Conservation (phyloP, 2,329 filamentous ascomycete genomes). For the Venturia carpophila region DNA sequence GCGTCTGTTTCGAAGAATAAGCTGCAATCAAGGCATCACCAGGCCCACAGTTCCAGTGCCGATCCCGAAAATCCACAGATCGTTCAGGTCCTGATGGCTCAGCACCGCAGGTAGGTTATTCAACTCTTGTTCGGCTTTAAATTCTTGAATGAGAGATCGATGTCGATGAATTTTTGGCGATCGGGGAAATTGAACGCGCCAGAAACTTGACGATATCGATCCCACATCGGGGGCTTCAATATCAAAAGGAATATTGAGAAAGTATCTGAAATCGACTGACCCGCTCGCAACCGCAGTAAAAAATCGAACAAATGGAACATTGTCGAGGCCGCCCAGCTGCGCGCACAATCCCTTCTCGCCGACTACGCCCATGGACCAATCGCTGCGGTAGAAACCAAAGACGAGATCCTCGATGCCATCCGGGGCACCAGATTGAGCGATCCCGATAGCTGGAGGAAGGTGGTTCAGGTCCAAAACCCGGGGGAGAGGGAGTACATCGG, state of each 20-base stretch:
- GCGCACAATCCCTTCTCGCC: conserved; percentile 55
- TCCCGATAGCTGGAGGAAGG: conserved; percentile 71
- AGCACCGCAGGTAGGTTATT: conserved; percentile 41
- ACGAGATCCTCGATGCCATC: conserved; percentile 71
- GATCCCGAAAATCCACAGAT: conserved; percentile 39
- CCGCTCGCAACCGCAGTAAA: conserved; percentile 53
- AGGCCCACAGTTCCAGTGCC: conserved; percentile 17
- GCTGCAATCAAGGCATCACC: conserved; percentile 26
- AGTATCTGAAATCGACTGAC: background rate
- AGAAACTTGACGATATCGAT: no score
- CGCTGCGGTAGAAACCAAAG: conserved; percentile 78
- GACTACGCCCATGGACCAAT: conserved; percentile 71
- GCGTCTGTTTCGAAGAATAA: conserved; percentile 27
- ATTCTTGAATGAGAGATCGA: no score
- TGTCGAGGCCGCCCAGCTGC: conserved; percentile 63
- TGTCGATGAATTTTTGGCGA: no score
- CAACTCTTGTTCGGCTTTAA: no score
- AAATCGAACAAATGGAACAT: conserved; percentile 85
- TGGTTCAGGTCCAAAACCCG: conserved; percentile 69
- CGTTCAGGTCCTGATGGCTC: conserved; percentile 75
- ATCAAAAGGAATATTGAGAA: no score
- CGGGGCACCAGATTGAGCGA: conserved; percentile 68
- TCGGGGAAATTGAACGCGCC: no score
- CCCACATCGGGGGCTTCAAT: no score
- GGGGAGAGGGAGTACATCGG: conserved; percentile 74